Evolutionary conservation across 306 rosid species (phyloP), one percentile per base, ranked within the genome.

Genomic region (Urtica urens): DNA sequence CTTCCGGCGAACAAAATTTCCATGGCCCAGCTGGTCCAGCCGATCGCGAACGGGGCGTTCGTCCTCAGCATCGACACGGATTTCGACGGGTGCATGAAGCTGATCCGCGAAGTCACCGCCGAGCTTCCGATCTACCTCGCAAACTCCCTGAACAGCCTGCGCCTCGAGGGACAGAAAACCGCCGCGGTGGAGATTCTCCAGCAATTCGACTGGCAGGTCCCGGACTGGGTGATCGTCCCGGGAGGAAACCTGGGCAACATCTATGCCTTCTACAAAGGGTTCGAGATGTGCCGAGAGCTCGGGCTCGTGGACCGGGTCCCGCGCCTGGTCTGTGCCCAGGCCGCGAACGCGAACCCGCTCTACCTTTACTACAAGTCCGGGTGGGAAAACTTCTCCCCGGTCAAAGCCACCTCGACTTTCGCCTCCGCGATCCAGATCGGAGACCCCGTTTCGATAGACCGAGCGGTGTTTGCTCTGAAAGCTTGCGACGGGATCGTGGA

Each of bases 401-500:
- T 82, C 55, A 77, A 47, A 46, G 90, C 94, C 0, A 59, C 63
- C 5, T 23, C 86, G 0, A 86, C 96, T 0, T 81, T 77, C 19
- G 96, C 96, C 0, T 79, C 86, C 0, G 93, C 96, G 3, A 86
- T 86, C 24, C 96, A 86, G 66, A 86, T 86, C 17, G 94, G 96
- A 2, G 96, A 86, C 30, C 93, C 96, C 1, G 92, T 87, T 57
- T 82, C 92, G 0, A 87, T 87, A 0, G 92, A 82, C 3, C 63
- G 96, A 55, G 96, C 94, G 0, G 96, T 87, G 46, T 41, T 59
- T 53, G 94, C 96, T 1, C 45, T 82, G n/a, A 40, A 60, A 68
- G 73, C 60, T 27, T 75, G 81, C 0, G 23, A 77, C 13, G 96
- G 96, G 64, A 87, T 87, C 13, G 96, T 82, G 3, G 94, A 82